phyloP scores from a whole-genome alignment of 306 rosid species.

The Mucuna pruriens region DNA sequence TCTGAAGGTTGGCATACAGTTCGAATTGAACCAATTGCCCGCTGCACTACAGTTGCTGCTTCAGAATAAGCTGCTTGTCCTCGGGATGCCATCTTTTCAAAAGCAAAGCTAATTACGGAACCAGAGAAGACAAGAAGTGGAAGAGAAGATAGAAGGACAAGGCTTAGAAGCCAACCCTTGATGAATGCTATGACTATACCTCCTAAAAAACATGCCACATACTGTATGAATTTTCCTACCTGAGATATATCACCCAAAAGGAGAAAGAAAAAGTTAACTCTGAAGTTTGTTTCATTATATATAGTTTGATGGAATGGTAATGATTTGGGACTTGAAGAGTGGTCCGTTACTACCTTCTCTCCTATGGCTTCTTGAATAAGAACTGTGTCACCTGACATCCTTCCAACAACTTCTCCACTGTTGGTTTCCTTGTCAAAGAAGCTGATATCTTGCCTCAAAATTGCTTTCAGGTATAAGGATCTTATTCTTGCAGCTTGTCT shows the following conservation, averaged over 20 bases:
- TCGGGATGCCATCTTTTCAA: conserved; percentile 63
- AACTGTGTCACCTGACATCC: conserved; percentile 92
- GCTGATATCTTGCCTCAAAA: conserved; percentile 81
- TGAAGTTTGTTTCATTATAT: background rate
- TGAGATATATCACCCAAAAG: conserved; percentile 40
- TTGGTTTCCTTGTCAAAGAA: conserved; percentile 79
- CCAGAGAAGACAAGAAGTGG: conserved; percentile 73
- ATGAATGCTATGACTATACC: conserved; percentile 69
- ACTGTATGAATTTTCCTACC: conserved; percentile 76
- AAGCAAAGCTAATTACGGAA: conserved; percentile 52
- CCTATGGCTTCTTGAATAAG: conserved; percentile 94
- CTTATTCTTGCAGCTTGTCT: conserved; percentile 87
- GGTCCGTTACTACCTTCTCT: conserved; percentile 65
- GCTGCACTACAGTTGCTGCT: conserved; percentile 73
- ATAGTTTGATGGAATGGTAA: background rate
- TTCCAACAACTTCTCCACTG: conserved; percentile 78
- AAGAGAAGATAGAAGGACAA: conserved; percentile 68
- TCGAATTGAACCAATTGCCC: conserved; percentile 75
- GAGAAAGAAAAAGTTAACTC: conserved; percentile 1
- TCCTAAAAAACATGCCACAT: conserved; percentile 63
- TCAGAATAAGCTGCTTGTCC: conserved; percentile 74
- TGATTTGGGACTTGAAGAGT: background rate
- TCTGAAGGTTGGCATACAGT: conserved; percentile 54
- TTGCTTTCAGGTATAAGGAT: conserved; percentile 70
- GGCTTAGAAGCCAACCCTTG: conserved; percentile 82